Percentiles rank a stretch among this genome's conserved stretches.
Conservation (phyloP, 441 rosid species). For the Gossypium davidsonii region DNA sequence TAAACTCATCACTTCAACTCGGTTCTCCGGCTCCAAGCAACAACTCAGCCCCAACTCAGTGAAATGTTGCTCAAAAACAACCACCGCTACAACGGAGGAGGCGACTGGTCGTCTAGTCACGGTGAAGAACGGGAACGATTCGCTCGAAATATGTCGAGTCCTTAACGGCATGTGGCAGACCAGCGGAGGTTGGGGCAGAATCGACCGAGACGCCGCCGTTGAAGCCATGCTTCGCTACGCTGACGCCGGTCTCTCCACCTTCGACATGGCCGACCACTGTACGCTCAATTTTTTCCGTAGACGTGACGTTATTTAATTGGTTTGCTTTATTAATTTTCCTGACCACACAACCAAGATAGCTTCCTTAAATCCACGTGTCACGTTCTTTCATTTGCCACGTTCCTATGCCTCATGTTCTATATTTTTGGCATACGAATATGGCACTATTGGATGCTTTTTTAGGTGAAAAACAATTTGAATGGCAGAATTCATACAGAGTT, state of each 20-base stretch:
- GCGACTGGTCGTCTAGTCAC: slow-evolving; percentile 33
- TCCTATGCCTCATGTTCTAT: background rate
- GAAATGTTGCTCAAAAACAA: slow-evolving; percentile 36
- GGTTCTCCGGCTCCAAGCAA: slow-evolving; percentile 11
- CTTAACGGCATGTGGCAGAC: slow-evolving; percentile 96
- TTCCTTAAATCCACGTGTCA: background rate
- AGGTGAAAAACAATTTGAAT: slow-evolving; percentile 14
- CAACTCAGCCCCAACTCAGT: slow-evolving; percentile 27
- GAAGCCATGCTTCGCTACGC: slow-evolving; percentile 76
- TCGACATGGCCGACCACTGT: slow-evolving; percentile 98
- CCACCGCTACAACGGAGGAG: slow-evolving; percentile 26
- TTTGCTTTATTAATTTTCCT: background rate
- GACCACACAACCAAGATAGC: slow-evolving; percentile 5
- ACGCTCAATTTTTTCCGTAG: slow-evolving; percentile 5
- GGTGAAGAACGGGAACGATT: slow-evolving; percentile 60
- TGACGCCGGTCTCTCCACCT: slow-evolving; percentile 83
- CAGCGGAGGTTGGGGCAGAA: slow-evolving; percentile 86
- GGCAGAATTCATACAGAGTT: slow-evolving; percentile 30
- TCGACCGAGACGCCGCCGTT: slow-evolving; percentile 72
- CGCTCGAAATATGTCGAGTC: slow-evolving; percentile 71
- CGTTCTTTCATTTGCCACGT: background rate
- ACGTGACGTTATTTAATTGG: slow-evolving; percentile 13
- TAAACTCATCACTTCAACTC: slow-evolving; percentile 12
- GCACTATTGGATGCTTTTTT: background rate
- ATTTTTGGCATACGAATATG: background rate